These are phyloP conservation scores for Ogataea pignaliae DNA, from an alignment of 805 yeast genomes.

Conservation along the genomic window DNA sequence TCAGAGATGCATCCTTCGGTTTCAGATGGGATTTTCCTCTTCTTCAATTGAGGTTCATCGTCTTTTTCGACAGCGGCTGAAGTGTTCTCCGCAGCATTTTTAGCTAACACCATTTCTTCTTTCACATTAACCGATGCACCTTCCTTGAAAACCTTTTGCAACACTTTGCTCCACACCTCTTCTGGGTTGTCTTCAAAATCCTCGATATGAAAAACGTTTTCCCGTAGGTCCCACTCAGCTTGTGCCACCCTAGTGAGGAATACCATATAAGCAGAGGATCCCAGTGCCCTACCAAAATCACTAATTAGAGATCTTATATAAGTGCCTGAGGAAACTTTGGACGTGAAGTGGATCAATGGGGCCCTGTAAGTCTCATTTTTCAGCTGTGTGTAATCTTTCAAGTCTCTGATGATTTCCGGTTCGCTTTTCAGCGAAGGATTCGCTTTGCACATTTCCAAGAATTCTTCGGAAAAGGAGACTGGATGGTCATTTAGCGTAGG, in stretches of 20 bases:
- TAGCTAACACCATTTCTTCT: conserved; percentile 34
- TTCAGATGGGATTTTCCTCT: background rate
- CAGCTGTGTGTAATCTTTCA: conserved; percentile 32
- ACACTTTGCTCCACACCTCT: conserved; percentile 65
- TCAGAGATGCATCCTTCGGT: too few relatives aligned
- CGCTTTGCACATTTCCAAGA: conserved; percentile 38
- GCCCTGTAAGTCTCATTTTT: conserved; percentile 44
- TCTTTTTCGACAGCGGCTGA: background rate
- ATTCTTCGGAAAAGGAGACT: conserved; percentile 56
- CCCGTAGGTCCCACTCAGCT: conserved; percentile 77
- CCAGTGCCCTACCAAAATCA: conserved; percentile 80
- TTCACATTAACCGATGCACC: conserved; percentile 37
- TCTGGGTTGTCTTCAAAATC: conserved; percentile 63
- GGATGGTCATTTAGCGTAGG: conserved; percentile 63
- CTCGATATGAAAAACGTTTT: conserved; percentile 59
- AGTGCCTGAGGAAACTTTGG: conserved; percentile 91
- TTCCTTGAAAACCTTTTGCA: conserved; percentile 47
- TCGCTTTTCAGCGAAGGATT: conserved; percentile 32
- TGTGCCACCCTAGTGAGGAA: conserved; percentile 69
- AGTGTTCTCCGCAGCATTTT: conserved; percentile 5
- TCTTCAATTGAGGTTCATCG: background rate
- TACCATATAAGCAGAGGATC: conserved; percentile 85
- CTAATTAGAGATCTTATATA: conserved; percentile 87
- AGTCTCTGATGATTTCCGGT: conserved; percentile 35
- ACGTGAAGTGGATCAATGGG: conserved; percentile 67